A percentile compares a stretch with the other conserved stretches of the same genome.
phyloP scores from a whole-genome alignment of 495 filamentous ascomycete genomes.

The Penicillium bialowiezense region DNA sequence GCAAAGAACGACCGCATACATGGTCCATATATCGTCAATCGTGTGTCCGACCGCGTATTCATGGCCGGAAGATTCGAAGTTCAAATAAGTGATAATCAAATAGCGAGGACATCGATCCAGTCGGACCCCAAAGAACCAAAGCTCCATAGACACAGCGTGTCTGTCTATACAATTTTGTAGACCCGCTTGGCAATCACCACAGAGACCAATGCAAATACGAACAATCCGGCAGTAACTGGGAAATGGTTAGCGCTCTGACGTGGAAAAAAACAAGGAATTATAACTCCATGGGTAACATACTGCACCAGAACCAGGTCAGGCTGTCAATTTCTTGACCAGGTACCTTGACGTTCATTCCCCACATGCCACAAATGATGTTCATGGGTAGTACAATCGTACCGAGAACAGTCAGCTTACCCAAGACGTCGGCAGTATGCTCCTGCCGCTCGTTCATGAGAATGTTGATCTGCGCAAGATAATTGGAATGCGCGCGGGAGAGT shows the following conservation, averaged over 20 bases:
- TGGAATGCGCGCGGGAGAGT: slow-evolving; percentile 86
- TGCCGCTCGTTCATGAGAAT: slow-evolving; percentile 97
- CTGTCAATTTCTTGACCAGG: slow-evolving; percentile 76
- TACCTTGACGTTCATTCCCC: slow-evolving; percentile 98
- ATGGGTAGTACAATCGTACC: slow-evolving; percentile 96
- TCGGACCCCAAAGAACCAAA: not conserved
- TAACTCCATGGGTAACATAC: slow-evolving; percentile 32
- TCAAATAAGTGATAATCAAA: no score
- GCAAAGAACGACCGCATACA: not conserved
- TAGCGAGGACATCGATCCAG: slow-evolving; percentile 1
- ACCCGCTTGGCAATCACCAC: slow-evolving; percentile 81
- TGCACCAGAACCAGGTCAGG: slow-evolving; percentile 62
- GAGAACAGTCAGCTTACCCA: slow-evolving; percentile 92
- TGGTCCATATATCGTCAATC: slow-evolving; percentile 4
- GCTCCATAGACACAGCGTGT: not conserved
- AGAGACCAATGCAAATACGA: slow-evolving; percentile 74
- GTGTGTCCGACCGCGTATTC: not conserved
- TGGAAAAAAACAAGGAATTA: not conserved
- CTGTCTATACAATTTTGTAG: slow-evolving; percentile 59
- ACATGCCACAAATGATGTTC: slow-evolving; percentile 98
- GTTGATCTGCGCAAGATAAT: slow-evolving; percentile 93
- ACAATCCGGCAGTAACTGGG: slow-evolving; percentile 66
- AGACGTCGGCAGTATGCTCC: slow-evolving; percentile 89
- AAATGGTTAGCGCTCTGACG: slow-evolving; percentile 4
- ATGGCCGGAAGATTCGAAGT: no score